A percentile compares a stretch with the other conserved stretches of the same genome.
Conservation (phyloP, 2,329 filamentous ascomycete genomes). For the Pseudogymnoascus sp. region DNA sequence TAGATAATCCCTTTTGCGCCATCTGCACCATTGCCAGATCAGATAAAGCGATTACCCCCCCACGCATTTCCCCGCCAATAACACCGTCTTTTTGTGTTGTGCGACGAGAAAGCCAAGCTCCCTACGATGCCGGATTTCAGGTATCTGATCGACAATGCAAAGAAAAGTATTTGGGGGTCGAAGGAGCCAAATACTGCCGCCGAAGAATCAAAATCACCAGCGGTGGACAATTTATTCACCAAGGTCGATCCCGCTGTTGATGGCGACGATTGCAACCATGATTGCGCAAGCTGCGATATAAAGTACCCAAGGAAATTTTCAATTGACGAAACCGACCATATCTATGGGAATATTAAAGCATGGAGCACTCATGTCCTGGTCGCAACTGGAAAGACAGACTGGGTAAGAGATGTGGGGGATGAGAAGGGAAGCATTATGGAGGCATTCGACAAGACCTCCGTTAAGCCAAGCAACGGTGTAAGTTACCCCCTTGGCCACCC, state of each 20-base stretch:
- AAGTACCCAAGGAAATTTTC: conserved; percentile 66
- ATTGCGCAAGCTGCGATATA: conserved; percentile 76
- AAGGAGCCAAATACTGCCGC: conserved; percentile 15
- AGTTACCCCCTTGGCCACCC: conserved; percentile 25
- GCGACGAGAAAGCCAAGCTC: not conserved
- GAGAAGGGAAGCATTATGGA: conserved; percentile 83
- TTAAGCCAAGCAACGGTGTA: conserved; percentile 62
- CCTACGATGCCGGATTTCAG: conserved; percentile 16
- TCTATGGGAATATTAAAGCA: conserved; percentile 80
- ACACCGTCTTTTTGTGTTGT: not conserved
- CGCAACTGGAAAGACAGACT: conserved; percentile 92
- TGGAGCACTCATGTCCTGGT: conserved; percentile 89
- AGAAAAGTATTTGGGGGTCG: conserved; percentile 21
- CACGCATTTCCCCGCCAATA: not conserved
- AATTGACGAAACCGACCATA: conserved; percentile 67
- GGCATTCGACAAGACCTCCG: conserved; percentile 52
- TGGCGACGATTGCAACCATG: conserved; percentile 81
- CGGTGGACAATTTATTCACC: conserved; percentile 52
- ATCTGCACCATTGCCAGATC: not conserved
- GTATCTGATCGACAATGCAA: conserved; percentile 22
- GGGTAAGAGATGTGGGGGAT: conserved; percentile 81
- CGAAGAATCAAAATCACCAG: conserved; percentile 5
- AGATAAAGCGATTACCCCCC: not conserved
- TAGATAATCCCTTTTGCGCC: not conserved
- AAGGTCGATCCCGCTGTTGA: conserved; percentile 69